A percentile compares a stretch with the other conserved stretches of the same genome.
phyloP scores from a whole-genome alignment of 2,329 filamentous ascomycete genomes.

The Fusarium heterosporum region DNA sequence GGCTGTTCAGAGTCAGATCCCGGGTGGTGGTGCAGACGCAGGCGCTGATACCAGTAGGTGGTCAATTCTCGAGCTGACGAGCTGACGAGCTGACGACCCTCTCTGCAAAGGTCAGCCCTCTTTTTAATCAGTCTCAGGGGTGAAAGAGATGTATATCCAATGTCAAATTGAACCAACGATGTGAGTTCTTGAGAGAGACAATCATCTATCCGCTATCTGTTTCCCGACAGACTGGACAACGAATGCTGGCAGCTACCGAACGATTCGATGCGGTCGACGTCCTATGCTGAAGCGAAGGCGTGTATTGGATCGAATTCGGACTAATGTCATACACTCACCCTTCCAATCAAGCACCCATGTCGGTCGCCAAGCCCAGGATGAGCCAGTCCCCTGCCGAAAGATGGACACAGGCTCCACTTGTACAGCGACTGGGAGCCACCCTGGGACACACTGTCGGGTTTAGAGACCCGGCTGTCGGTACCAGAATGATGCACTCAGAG shows the following conservation, averaged over 20 bases:
- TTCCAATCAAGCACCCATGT: slow-evolving; percentile 16
- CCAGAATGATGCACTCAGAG: slow-evolving; percentile 10
- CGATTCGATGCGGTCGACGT: neutral
- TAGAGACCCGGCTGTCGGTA: slow-evolving; percentile 46
- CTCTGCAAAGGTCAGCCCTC: slow-evolving; percentile 14
- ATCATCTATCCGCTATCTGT: neutral
- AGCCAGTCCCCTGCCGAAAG: slow-evolving; percentile 17
- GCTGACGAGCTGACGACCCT: slow-evolving; percentile 23
- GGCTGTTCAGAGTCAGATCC: slow-evolving; percentile 10
- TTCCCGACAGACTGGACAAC: slow-evolving; percentile 27
- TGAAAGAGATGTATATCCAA: neutral
- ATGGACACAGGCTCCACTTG: slow-evolving; percentile 32
- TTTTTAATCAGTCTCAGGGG: slow-evolving; percentile 25
- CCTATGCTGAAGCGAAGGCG: slow-evolving; percentile 16
- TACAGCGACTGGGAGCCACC: slow-evolving; percentile 36
- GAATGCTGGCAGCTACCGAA: neutral
- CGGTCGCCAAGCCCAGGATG: neutral
- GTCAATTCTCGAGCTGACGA: slow-evolving; percentile 27
- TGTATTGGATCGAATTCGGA: slow-evolving; percentile 16
- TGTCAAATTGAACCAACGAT: slow-evolving; percentile 1
- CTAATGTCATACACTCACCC: slow-evolving; percentile 12
- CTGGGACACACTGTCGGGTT: slow-evolving; percentile 39
- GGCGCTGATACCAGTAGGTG: slow-evolving; percentile 29
- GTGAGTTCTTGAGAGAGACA: neutral
- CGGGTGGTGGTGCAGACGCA: slow-evolving; percentile 7